These are phyloP conservation scores for Diplotaxis tenuifolia DNA, from an alignment of 345 rosid species.

Conservation along the genomic window DNA sequence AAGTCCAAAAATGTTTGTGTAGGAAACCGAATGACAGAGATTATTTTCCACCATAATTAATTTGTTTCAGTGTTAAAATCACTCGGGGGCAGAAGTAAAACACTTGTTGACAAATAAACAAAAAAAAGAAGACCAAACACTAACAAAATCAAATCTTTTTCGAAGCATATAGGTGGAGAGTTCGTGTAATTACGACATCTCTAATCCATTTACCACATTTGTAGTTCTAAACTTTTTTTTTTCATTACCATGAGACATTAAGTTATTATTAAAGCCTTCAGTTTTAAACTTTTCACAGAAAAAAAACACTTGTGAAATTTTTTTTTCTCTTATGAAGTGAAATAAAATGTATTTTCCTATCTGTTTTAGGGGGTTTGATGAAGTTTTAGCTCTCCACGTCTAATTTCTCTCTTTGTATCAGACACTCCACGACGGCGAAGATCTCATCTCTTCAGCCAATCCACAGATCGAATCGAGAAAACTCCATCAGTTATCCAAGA, in stretches of 20 bases:
- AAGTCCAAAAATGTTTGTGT: not conserved
- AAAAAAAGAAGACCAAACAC: too few relatives aligned
- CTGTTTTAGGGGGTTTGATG: not conserved
- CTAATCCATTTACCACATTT: not conserved
- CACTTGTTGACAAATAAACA: too few relatives aligned
- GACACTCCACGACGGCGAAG: not conserved
- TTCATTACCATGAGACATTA: not conserved
- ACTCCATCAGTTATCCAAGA: not conserved
- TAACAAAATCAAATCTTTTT: not conserved
- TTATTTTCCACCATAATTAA: not conserved
- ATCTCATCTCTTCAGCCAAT: not conserved
- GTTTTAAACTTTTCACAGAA: not conserved
- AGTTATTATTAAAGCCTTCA: not conserved
- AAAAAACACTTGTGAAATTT: not conserved
- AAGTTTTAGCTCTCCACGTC: not conserved
- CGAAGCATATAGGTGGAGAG: not conserved
- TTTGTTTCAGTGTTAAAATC: not conserved
- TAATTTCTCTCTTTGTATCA: not conserved
- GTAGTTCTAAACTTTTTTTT: not conserved
- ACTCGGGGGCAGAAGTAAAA: not conserved
- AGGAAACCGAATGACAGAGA: not conserved
- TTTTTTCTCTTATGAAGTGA: not conserved
- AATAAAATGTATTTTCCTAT: not conserved
- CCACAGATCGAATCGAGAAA: slow-evolving; percentile 6
- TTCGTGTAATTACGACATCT: not conserved